Percentiles rank a stretch among this genome's conserved stretches.
Evolutionary conservation across 2,329 filamentous ascomycete genomes (phyloP).

Genomic region (Raffaelea arxii): DNA sequence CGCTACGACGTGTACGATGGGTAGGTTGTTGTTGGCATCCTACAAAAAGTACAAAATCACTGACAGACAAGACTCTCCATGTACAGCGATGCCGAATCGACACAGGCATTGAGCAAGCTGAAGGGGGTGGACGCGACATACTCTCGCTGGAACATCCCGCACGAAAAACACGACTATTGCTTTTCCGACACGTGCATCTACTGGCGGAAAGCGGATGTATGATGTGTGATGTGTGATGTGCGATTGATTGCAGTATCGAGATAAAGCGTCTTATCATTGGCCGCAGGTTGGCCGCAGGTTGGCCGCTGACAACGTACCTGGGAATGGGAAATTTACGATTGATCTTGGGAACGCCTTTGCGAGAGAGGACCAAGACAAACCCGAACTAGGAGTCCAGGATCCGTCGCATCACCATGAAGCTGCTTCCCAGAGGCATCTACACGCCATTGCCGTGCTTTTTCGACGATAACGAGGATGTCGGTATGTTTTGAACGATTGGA

Average conservation of each 20-base stretch:
- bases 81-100: background rate
- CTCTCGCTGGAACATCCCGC: constrained; percentile 24
- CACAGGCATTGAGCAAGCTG: constrained; percentile 1
- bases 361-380: too few relatives aligned
- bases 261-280: background rate
- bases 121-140: constrained; percentile 13
- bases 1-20: constrained; percentile 39
- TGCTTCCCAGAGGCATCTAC: constrained; percentile 10
- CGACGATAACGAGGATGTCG: constrained; percentile 5
- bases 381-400: too few relatives aligned
- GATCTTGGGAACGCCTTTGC: background rate
- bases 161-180: constrained; percentile 24
- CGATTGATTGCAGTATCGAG: too few relatives aligned
- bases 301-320: too few relatives aligned
- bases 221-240: too few relatives aligned
- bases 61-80: constrained; percentile 5
- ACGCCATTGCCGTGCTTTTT: constrained; percentile 11
- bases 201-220: too few relatives aligned
- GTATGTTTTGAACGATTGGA: background rate
- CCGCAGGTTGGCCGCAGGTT: background rate
- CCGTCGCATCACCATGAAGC: background rate
- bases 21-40: constrained; percentile 22
- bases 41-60: background rate
- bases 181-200: constrained; percentile 33
- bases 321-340: too few relatives aligned